phyloP scores from a whole-genome alignment of 2,329 filamentous ascomycete species.

The Verticillium nonalfalfae region DNA sequence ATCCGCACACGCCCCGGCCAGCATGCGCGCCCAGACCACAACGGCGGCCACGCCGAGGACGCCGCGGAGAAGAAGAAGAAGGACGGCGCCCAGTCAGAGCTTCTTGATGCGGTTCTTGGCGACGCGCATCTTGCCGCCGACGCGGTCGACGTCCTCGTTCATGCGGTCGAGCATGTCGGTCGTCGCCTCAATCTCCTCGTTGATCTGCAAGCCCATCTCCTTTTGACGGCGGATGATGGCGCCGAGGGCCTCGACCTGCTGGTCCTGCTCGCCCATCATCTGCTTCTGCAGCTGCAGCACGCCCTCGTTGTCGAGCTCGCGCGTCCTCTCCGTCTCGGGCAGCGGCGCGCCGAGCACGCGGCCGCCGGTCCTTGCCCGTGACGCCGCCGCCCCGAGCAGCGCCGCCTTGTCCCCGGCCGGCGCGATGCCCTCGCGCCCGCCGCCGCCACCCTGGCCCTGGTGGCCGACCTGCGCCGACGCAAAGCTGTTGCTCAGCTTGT shows the following conservation, averaged over 20 bases:
- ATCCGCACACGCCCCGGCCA: constrained; percentile 14
- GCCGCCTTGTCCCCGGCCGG: constrained; percentile 41
- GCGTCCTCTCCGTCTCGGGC: constrained; percentile 68
- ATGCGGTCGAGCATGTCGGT: constrained; percentile 62
- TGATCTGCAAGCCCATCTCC: constrained; percentile 72
- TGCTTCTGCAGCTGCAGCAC: constrained; percentile 68
- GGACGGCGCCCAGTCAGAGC: constrained; percentile 40
- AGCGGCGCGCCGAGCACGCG: constrained; percentile 67
- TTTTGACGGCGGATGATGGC: constrained; percentile 66
- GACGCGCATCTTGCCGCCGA: constrained; percentile 63
- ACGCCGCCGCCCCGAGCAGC: constrained; percentile 33
- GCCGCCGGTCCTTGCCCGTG: constrained; percentile 35
- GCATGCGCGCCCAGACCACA: constrained; percentile 22
- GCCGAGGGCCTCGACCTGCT: constrained; percentile 61
- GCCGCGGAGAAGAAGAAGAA: constrained; percentile 17
- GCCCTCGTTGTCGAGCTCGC: constrained; percentile 70
- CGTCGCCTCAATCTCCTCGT: constrained; percentile 66
- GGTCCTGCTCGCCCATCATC: constrained; percentile 69
- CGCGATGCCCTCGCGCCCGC: constrained; percentile 43
- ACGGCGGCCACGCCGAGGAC: constrained; percentile 20
- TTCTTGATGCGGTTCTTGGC: constrained; percentile 67
- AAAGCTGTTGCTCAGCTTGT: constrained; percentile 60
- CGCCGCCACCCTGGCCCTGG: constrained; percentile 31
- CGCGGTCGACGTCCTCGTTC: constrained; percentile 58
- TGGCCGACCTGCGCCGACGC: constrained; percentile 11